Evolutionary conservation across 2,329 filamentous ascomycete genomes (phyloP).

Genomic region (Chaetomiaceae sp.): DNA sequence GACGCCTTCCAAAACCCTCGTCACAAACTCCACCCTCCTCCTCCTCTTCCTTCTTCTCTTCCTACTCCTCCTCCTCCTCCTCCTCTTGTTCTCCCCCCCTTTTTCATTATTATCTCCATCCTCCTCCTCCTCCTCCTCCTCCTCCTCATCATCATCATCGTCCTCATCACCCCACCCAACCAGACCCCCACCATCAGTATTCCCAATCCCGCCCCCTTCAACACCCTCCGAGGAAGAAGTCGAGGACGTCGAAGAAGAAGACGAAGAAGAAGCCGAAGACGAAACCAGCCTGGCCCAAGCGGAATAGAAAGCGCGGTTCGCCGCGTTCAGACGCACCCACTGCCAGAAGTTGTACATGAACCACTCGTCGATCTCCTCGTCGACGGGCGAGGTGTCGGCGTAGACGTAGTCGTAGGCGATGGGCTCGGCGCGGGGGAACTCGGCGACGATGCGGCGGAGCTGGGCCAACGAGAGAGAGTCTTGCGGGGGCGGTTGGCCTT

Average conservation of each 20-base stretch:
- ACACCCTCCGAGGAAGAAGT: neutral
- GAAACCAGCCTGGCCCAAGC: slow-evolving; percentile 58
- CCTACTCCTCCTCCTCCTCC: slow-evolving; percentile 57
- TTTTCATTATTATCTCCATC: slow-evolving; percentile 57
- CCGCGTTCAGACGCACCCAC: slow-evolving; percentile 69
- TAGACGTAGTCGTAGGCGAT: slow-evolving; percentile 83
- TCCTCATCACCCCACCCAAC: slow-evolving; percentile 26
- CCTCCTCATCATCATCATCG: slow-evolving; percentile 42
- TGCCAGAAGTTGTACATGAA: slow-evolving; percentile 89
- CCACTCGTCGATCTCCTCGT: slow-evolving; percentile 95
- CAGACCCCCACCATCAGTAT: slow-evolving; percentile 63
- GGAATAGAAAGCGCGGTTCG: slow-evolving; percentile 71
- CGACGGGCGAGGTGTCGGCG: slow-evolving; percentile 65
- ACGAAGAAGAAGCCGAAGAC: no score
- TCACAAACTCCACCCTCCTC: slow-evolving; percentile 55
- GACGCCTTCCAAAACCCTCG: slow-evolving; percentile 44
- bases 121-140: slow-evolving; percentile 56
- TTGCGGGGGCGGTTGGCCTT: slow-evolving; percentile 36
- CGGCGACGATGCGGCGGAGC: slow-evolving; percentile 66
- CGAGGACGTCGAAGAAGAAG: neutral
- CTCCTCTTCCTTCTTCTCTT: slow-evolving; percentile 46
- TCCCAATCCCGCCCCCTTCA: slow-evolving; percentile 28
- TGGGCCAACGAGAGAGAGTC: slow-evolving; percentile 75
- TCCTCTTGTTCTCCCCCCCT: slow-evolving; percentile 8
- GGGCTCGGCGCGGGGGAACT: slow-evolving; percentile 64